phyloP scores from a whole-genome alignment of 2,329 filamentous ascomycete genomes.

The Phoma sp. region DNA sequence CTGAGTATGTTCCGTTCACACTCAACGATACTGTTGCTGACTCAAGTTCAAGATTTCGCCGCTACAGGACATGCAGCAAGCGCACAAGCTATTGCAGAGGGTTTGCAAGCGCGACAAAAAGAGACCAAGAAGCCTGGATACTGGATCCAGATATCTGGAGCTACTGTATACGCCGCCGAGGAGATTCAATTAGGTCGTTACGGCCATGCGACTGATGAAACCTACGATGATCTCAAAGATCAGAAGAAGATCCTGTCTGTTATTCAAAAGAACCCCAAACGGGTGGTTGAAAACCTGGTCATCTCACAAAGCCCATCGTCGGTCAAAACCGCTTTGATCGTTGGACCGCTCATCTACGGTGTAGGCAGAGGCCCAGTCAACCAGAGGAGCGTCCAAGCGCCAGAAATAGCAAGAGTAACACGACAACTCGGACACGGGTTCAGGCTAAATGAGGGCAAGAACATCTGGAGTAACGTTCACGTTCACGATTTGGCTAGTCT shows the following conservation, averaged over 20 bases:
- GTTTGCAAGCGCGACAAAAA: conserved; percentile 10
- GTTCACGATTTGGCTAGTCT: conserved; percentile 65
- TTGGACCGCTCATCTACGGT: conserved; percentile 67
- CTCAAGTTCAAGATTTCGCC: conserved; percentile 10
- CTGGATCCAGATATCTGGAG: conserved; percentile 23
- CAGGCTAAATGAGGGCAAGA: conserved; percentile 60
- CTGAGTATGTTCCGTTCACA: conserved; percentile 2
- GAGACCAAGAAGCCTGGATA: conserved; percentile 6
- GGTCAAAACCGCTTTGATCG: conserved; percentile 55
- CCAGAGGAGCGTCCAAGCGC: conserved; percentile 61
- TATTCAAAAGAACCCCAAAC: conserved; percentile 17
- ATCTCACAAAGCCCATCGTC: conserved; percentile 13
- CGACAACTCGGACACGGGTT: conserved; percentile 57
- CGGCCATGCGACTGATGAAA: conserved; percentile 8
- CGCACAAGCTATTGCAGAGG: conserved; percentile 17
- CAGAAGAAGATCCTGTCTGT: conserved; percentile 7
- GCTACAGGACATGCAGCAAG: conserved; percentile 18
- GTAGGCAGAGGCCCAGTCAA: conserved; percentile 61
- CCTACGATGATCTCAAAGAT: conserved; percentile 18
- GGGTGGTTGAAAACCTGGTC: conserved; percentile 24
- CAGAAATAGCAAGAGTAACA: conserved; percentile 56
- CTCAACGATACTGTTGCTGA: neutral
- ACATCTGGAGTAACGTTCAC: conserved; percentile 59
- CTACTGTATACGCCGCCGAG: conserved; percentile 11
- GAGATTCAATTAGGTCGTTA: conserved; percentile 14